phyloP scores from a whole-genome alignment of 2,329 filamentous ascomycete genomes.

The Sporothrix euskadiensis region DNA sequence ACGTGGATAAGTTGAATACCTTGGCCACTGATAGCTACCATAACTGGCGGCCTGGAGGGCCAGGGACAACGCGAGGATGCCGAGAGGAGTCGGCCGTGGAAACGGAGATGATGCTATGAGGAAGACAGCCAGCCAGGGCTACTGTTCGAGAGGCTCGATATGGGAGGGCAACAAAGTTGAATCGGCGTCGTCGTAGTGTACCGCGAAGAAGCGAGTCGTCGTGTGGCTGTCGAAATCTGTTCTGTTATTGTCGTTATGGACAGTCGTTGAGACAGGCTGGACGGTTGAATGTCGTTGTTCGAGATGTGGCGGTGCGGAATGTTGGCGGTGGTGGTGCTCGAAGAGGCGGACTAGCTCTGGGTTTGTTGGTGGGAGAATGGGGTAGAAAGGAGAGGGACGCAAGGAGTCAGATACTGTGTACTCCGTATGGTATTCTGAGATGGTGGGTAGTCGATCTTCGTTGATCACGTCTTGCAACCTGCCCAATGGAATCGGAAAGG shows the following conservation, averaged over 20 bases:
- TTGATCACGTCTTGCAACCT: slow-evolving; percentile 13
- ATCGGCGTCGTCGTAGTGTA: not conserved
- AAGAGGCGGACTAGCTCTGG: slow-evolving; percentile 6
- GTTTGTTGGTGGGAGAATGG: not conserved
- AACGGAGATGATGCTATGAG: not conserved
- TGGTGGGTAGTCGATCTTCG: not conserved
- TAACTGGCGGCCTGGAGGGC: not conserved
- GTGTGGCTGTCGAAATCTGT: not conserved
- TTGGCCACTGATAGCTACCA: not conserved
- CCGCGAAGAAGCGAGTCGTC: not conserved
- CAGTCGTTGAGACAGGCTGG: not conserved
- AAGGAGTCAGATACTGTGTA: not conserved
- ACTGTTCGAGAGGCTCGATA: not conserved
- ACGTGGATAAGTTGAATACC: not conserved
- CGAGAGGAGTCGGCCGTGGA: not conserved
- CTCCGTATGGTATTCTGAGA: not conserved
- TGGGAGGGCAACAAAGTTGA: not conserved
- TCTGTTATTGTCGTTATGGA: not conserved
- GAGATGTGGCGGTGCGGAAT: slow-evolving; percentile 18
- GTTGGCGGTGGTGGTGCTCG: slow-evolving; percentile 5
- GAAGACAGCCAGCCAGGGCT: not conserved
- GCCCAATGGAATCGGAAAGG: not conserved
- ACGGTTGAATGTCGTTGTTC: not conserved
- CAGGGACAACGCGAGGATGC: not conserved
- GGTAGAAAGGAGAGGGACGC: not conserved